phyloP scores from a whole-genome alignment of 768 basidiomycete genomes.

The Suillus placidus region DNA sequence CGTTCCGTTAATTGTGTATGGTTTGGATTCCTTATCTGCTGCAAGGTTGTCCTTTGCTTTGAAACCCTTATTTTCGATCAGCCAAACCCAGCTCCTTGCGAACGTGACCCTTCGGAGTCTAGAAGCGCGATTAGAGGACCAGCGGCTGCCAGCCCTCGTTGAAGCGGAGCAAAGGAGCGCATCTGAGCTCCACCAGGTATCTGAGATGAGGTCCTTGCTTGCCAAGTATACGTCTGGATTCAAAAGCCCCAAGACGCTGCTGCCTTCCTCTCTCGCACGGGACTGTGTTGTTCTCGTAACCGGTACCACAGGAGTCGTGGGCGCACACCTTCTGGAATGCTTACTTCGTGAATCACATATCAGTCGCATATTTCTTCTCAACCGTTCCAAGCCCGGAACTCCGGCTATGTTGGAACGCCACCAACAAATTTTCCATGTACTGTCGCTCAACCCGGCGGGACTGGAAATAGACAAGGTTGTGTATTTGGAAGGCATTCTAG shows the following conservation, averaged over 20 bases:
- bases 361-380: conserved; percentile 29
- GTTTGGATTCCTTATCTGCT: conserved; percentile 45
- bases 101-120: neutral
- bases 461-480: conserved; percentile 31
- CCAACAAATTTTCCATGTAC: conserved; percentile 23
- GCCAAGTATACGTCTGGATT: conserved; percentile 4
- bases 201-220: neutral
- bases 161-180: neutral
- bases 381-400: conserved; percentile 18
- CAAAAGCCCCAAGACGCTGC: neutral
- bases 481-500: conserved; percentile 27
- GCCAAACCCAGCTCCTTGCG: conserved; percentile 1
- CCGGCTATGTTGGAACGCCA: conserved; percentile 27
- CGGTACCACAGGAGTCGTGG: conserved; percentile 35
- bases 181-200: neutral
- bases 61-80: conserved; percentile 16
- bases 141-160: neutral
- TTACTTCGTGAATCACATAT: conserved; percentile 5
- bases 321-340: conserved; percentile 20
- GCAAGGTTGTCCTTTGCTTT: conserved; percentile 40
- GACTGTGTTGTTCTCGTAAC: conserved; percentile 31
- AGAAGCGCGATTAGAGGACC: neutral
- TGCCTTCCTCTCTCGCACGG: neutral
- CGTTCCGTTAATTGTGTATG: conserved; percentile 44
- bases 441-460: conserved; percentile 30